Evolutionary conservation across 73 alveolate species (phyloP).

Genomic region (Paramecium sonneborni): DNA sequence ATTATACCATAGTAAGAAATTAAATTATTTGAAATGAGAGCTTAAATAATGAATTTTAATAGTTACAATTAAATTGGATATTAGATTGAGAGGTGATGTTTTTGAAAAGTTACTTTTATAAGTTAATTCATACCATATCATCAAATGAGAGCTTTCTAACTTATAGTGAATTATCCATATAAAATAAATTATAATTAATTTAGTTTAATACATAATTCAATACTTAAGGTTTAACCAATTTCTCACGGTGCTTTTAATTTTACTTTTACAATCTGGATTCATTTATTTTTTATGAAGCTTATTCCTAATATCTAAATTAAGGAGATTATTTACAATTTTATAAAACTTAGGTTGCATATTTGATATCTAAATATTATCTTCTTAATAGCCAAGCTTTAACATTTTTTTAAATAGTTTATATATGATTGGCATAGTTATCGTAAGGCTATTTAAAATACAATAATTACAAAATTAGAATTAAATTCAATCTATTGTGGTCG

Average conservation of each 20-base stretch:
- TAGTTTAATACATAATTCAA: background rate
- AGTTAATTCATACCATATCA: background rate
- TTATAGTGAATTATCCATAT: background rate
- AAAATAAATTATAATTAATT: no score
- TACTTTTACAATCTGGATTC: slow-evolving; percentile 60
- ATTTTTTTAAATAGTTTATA: slow-evolving; percentile 49
- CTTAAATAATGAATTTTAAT: background rate
- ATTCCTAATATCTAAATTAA: slow-evolving; percentile 39
- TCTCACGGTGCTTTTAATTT: slow-evolving; percentile 49
- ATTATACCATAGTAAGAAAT: background rate
- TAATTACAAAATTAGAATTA: background rate
- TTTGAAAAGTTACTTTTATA: background rate
- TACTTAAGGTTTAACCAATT: slow-evolving; percentile 58
- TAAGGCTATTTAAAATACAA: background rate
- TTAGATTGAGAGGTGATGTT: background rate
- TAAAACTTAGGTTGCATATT: slow-evolving; percentile 57
- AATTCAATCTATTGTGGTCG: background rate
- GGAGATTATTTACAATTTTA: background rate
- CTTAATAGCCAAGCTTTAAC: slow-evolving; percentile 64
- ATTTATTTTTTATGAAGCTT: slow-evolving; percentile 37
- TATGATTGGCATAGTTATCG: slow-evolving; percentile 17
- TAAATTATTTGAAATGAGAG: background rate
- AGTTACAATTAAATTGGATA: background rate
- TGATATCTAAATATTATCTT: slow-evolving; percentile 58
- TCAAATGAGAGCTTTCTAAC: background rate